Percentiles rank a stretch among this genome's conserved stretches.
Evolutionary conservation across 2,329 filamentous ascomycete genomes (phyloP).

Genomic region (Aspergillus nomiae): DNA sequence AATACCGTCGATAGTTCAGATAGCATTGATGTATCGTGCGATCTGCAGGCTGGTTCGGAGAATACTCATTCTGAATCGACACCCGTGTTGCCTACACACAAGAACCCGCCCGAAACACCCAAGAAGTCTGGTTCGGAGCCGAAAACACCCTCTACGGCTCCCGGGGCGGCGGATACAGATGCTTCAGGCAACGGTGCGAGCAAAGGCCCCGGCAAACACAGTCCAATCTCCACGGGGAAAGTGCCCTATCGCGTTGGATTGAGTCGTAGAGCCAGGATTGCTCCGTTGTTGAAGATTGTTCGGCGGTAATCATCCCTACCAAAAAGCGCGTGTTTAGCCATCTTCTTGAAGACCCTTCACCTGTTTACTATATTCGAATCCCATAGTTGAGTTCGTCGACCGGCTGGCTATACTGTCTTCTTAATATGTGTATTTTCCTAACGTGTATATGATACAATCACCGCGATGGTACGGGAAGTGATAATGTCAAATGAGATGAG

Average conservation of each 20-base stretch:
- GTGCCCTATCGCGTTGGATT: conserved; percentile 51
- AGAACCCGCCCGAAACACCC: conserved; percentile 15
- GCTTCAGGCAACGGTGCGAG: neutral
- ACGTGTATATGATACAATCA: neutral
- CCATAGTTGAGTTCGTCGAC: neutral
- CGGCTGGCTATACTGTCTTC: neutral
- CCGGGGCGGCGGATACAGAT: neutral
- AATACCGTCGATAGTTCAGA: neutral
- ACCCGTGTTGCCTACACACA: neutral
- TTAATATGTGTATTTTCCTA: neutral
- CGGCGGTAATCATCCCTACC: conserved; percentile 29
- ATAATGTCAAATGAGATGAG: conserved; percentile 4
- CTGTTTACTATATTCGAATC: neutral
- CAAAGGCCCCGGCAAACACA: conserved; percentile 40
- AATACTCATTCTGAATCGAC: neutral
- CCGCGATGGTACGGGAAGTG: neutral
- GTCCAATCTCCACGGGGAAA: conserved; percentile 42
- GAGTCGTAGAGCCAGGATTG: conserved; percentile 51
- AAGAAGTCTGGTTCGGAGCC: conserved; percentile 12
- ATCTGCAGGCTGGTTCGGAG: neutral
- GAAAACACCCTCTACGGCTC: conserved; percentile 1
- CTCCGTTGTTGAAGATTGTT: conserved; percentile 50
- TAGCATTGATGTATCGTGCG: neutral
- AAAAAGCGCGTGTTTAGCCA: neutral
- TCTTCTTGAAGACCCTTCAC: neutral